phyloP scores from a whole-genome alignment of 1,139 yeast species.

The Kodamaea sp. region DNA sequence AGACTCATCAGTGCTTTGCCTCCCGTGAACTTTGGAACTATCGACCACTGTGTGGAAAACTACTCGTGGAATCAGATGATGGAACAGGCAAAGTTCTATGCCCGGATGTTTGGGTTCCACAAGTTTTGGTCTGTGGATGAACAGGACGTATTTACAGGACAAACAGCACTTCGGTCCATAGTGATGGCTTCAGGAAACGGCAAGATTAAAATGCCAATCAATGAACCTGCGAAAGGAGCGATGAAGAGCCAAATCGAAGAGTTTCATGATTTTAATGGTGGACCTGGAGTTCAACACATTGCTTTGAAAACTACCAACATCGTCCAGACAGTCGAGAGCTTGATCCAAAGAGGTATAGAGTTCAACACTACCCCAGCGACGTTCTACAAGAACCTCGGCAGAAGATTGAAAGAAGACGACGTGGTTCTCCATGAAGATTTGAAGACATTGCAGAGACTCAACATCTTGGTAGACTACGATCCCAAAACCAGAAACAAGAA shows the following conservation, averaged over 20 bases:
- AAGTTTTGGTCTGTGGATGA: conserved; percentile 86
- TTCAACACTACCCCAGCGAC: conserved; percentile 59
- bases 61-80: conserved; percentile 71
- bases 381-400: conserved; percentile 55
- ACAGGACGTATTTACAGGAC: conserved; percentile 64
- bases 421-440: conserved; percentile 49
- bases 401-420: conserved; percentile 39
- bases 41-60: conserved; percentile 84
- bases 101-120: conserved; percentile 67
- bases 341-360: conserved; percentile 64
- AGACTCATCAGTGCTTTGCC: conserved; percentile 26
- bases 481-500: conserved; percentile 35
- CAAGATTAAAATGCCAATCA: conserved; percentile 73
- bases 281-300: conserved; percentile 83
- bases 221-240: conserved; percentile 74
- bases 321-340: conserved; percentile 50
- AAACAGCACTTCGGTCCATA: conserved; percentile 67
- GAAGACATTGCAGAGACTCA: conserved; percentile 40
- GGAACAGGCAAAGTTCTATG: conserved; percentile 57
- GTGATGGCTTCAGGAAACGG: conserved; percentile 77
- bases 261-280: conserved; percentile 69
- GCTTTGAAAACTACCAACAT: conserved; percentile 68
- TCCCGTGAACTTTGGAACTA: conserved; percentile 35
- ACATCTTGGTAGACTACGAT: conserved; percentile 75
- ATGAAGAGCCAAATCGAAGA: conserved; percentile 80